Evolutionary conservation across 345 rosid species (phyloP), one percentile per base, ranked within the genome.

Genomic region (Gynandropsis gynandra): DNA sequence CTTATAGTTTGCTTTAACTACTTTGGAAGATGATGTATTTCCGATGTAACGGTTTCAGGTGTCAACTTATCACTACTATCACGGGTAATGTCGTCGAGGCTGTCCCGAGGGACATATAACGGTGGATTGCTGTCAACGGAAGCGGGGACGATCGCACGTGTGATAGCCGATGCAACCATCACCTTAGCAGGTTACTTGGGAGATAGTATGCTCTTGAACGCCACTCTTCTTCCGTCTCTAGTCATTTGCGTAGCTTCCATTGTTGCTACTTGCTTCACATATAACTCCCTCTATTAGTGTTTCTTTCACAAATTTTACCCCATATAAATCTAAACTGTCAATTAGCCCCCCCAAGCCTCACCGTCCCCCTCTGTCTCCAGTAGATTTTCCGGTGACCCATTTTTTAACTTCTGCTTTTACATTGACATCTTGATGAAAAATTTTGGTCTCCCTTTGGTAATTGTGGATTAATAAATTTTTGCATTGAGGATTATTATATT

Each of bases 81-180:
- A 37, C 74, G 93, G 36, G 96, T 90, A 18, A 87, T 90, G 98
- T 87, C 98, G 5, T 87, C 98, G 12, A 76, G 98, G 67, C 86
- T 87, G 27, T 79, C 96, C 10, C 81, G 87, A 0, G 96, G 98
- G 56, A 90, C 98, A 1, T 90, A 79, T 74, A 90, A 87, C 17
- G 96, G 96, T 0, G 98, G 98, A 5, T 64, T 90, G 20, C 69
- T 90, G 13, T 90, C 96, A 4, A 90, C 96, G 4, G 96, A 90
- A 60, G 96, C 98, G 1, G 96, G 98, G 9, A 90, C 96, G 0
- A 73, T 87, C 5, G 96, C 98, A 15, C 82, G 98, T 33, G 96
- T 87, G 7, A 76, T 90, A 15, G 96, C 98, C 10, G 96, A 87
- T 50, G 92, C 52, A 4, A 90, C 95, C 4, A 90, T 90, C 45